Conservation (phyloP, 1,284 basidiomycete genomes). For the Gyrodon tennesseensis region DNA sequence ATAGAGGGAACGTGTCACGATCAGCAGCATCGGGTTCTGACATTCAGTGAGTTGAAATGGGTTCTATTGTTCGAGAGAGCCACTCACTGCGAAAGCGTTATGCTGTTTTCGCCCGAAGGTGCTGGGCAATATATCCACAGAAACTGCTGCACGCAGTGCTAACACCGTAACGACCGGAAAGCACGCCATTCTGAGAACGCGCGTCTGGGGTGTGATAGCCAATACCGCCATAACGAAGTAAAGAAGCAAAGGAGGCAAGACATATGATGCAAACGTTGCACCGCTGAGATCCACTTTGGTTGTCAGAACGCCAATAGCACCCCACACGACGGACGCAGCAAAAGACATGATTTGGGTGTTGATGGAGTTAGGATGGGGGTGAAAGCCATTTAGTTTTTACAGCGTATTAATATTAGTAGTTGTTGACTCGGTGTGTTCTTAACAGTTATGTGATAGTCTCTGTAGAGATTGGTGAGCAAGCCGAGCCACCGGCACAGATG, state of each 20-base stretch:
- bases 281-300: conserved; percentile 9
- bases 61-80: background rate
- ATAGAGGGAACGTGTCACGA: conserved; percentile 25
- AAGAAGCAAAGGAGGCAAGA: conserved; percentile 47
- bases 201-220: conserved; percentile 50
- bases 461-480: too few relatives aligned
- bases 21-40: conserved; percentile 16
- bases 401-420: too few relatives aligned
- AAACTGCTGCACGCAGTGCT: conserved; percentile 47
- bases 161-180: conserved; percentile 49
- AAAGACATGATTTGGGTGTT: background rate
- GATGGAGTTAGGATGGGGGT: too few relatives aligned
- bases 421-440: too few relatives aligned
- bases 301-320: background rate
- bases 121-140: conserved; percentile 47
- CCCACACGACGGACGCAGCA: background rate
- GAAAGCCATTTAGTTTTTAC: too few relatives aligned
- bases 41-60: background rate
- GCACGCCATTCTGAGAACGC: conserved; percentile 47
- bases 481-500: too few relatives aligned
- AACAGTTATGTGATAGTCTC: too few relatives aligned
- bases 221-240: conserved; percentile 54
- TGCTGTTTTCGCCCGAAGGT: conserved; percentile 38
- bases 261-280: conserved; percentile 22
- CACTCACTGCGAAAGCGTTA: conserved; percentile 15